Evolutionary conservation across 2,329 filamentous ascomycete genomes (phyloP), one percentile per base, ranked within the genome.

Genomic region (Hypoxylon sp.): DNA sequence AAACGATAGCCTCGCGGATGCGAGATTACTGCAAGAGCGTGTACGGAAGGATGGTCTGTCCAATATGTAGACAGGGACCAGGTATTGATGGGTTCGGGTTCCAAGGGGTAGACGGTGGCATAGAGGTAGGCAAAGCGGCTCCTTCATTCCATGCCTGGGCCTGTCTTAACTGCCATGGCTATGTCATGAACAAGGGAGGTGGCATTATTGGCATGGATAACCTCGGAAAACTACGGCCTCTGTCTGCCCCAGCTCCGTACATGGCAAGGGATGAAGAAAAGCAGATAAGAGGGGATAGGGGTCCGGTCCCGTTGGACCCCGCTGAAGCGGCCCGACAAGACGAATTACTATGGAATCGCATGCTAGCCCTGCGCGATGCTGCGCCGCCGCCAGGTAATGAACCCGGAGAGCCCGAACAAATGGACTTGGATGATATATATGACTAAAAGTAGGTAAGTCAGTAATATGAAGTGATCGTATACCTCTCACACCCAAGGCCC

Each of bases 11-110:
- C 10, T 3, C 22, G 0, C 5, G 13, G 11, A 63, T 65, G 56
- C 19, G 19, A 5, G 20, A 20, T 3, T 68, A 65, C 22, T 6
- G 28, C 22, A 37, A 39, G 2, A 28, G 28, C 3, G 2, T 60
- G 1, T 57, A 59, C n/a, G 65, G 65, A 0, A 56, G n/a, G 22
- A 28, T 41, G 50, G 59, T 65, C 3, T 68, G 65, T 28, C 64
- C 64, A 2, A 0, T 32, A 4, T 64, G 64, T 19, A 37, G n/a
- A 11, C 11, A 4, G 1, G 7, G 26, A 4, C 30, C 56, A 0
- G 56, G 56, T 2, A 50, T 58, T 5, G 47, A 67, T 19, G 10
- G 6, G 1, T 64, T 52, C 15, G 13, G 17, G 0, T 61, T 67
- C 37, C 0, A 28, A 24, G 63, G 47, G 2, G 3, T 7, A 17